A percentile compares a stretch with the other conserved stretches of the same genome.
phyloP scores from a whole-genome alignment of 257 asterid genomes.

The Voacanga thouarsii region DNA sequence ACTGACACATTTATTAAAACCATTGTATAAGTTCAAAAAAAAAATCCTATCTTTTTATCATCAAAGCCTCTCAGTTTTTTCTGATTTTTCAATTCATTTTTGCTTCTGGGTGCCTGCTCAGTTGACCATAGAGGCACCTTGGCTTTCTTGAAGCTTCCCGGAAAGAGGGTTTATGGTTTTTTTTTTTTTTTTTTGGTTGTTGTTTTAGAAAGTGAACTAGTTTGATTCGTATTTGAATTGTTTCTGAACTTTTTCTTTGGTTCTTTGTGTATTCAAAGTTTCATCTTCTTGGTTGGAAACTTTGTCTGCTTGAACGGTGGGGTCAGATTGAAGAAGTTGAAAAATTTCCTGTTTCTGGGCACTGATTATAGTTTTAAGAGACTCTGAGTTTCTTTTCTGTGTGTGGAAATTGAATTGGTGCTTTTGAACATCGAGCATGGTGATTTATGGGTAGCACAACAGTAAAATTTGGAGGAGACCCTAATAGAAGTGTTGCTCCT shows the following conservation, averaged over 20 bases:
- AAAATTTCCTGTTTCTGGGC: not conserved
- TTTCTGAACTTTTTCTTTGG: constrained; percentile 2
- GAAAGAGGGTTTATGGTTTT: constrained; percentile 33
- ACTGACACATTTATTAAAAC: constrained; percentile 19
- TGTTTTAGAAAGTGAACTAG: constrained; percentile 7
- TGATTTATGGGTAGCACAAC: constrained; percentile 44
- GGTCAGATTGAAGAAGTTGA: constrained; percentile 16
- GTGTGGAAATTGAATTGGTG: constrained; percentile 27
- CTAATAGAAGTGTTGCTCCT: constrained; percentile 35
- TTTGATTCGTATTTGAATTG: constrained; percentile 41
- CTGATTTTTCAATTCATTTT: constrained; percentile 11
- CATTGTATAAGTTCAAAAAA: constrained; percentile 19
- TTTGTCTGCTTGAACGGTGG: constrained; percentile 18
- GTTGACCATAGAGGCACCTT: constrained; percentile 9
- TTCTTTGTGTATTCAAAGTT: constrained; percentile 21
- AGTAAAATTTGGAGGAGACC: constrained; percentile 50
- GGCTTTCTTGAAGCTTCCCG: constrained; percentile 8
- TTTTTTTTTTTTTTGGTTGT: constrained; percentile 23
- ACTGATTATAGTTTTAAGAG: not conserved
- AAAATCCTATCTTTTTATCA: constrained; percentile 20
- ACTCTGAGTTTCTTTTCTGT: not conserved
- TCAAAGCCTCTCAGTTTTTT: constrained; percentile 10
- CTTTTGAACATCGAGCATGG: constrained; percentile 23
- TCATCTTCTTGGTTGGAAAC: not conserved
- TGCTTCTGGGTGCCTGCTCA: constrained; percentile 10